A percentile compares a stretch with the other conserved stretches of the same genome.
Evolutionary conservation across 2,329 filamentous ascomycete species (phyloP).

Genomic region (Paecilomyces formosus): DNA sequence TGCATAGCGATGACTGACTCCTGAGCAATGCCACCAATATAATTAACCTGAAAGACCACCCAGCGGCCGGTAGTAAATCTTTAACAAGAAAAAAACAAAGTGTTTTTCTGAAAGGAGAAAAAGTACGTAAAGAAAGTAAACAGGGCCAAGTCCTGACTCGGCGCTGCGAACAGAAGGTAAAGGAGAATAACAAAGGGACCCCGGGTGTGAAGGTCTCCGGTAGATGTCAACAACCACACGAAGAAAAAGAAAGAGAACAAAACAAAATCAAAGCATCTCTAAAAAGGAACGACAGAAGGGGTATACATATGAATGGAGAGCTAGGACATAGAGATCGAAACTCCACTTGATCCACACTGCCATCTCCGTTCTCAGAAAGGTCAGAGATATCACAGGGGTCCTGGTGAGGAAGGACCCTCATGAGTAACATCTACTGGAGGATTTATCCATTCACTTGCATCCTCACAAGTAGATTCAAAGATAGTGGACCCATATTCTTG

Average conservation of each 20-base stretch:
- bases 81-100: not conserved
- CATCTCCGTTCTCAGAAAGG: not conserved
- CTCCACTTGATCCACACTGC: not conserved
- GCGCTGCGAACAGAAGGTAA: conserved; percentile 6
- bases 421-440: not conserved
- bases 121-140: conserved; percentile 7
- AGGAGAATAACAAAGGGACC: conserved; percentile 8
- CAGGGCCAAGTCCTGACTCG: conserved; percentile 15
- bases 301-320: not conserved
- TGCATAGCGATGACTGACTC: conserved; percentile 15
- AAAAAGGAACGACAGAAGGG: not conserved
- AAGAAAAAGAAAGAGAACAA: conserved; percentile 10
- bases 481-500: not conserved
- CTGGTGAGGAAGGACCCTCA: not conserved
- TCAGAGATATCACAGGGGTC: not conserved
- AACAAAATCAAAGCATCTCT: conserved; percentile 1
- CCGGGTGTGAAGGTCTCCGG: not conserved
- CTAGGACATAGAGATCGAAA: not conserved
- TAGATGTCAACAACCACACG: conserved; percentile 3
- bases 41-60: not conserved
- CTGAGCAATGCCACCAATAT: not conserved
- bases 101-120: not conserved
- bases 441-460: not conserved
- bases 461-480: not conserved
- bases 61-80: not conserved